These are phyloP conservation scores for Tylopilus sp. DNA, from an alignment of 768 basidiomycete genomes.

Conservation along the genomic window DNA sequence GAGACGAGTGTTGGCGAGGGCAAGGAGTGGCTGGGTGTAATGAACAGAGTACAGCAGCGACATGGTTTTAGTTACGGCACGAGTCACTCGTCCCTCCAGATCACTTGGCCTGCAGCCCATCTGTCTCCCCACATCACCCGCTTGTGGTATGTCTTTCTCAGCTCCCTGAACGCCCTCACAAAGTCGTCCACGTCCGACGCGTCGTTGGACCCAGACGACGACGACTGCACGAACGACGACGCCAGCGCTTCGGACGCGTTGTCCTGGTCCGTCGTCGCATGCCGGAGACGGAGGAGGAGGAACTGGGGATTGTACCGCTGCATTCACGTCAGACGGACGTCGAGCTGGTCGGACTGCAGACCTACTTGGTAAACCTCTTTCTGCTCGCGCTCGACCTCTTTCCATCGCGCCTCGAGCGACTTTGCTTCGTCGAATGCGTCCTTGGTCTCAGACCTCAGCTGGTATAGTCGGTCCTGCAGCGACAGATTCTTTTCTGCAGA, in stretches of 20 bases:
- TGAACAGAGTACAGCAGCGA: conserved; percentile 23
- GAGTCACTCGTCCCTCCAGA: conserved; percentile 66
- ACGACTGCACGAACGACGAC: conserved; percentile 73
- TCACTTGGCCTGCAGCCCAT: conserved; percentile 82
- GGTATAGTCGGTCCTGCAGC: conserved; percentile 72
- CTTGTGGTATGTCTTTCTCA: conserved; percentile 90
- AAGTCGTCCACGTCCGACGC: conserved; percentile 75
- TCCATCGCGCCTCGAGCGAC: conserved; percentile 76
- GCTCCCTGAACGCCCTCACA: conserved; percentile 81
- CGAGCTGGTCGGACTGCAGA: conserved; percentile 3
- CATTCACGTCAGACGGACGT: conserved; percentile 6
- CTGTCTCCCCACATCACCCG: conserved; percentile 85
- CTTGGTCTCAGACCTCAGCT: conserved; percentile 77
- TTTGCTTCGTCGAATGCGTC: conserved; percentile 88
- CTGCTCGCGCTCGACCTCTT: conserved; percentile 85
- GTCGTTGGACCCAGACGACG: conserved; percentile 27
- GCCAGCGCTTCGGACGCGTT: conserved; percentile 84
- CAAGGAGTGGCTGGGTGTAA: conserved; percentile 25
- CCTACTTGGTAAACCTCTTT: conserved; percentile 81
- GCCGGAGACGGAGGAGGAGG: conserved; percentile 80
- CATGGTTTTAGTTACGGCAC: conserved; percentile 14
- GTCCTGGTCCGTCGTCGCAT: conserved; percentile 88
- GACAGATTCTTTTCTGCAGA: conserved; percentile 67
- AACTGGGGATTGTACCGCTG: conserved; percentile 87
- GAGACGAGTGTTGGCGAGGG: conserved; percentile 12